These are phyloP conservation scores for Russula sp. DNA, from an alignment of 768 basidiomycete genomes.

Conservation along the genomic window DNA sequence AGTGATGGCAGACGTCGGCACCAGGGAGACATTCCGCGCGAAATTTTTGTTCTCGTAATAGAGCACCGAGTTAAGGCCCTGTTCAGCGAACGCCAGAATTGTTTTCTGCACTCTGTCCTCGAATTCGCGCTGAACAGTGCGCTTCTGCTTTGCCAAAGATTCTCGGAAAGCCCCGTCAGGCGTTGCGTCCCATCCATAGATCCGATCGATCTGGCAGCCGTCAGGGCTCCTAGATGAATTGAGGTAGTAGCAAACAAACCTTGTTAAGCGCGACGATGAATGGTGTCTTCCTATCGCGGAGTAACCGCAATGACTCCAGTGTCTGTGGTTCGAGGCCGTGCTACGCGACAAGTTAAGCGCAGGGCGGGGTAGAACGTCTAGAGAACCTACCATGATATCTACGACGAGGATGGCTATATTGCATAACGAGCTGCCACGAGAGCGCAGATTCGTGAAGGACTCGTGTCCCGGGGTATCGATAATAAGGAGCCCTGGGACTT, in stretches of 20 bases:
- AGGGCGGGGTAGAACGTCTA: conserved; percentile 10
- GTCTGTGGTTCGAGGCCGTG: conserved; percentile 99
- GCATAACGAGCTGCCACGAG: conserved; percentile 93
- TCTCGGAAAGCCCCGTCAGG: conserved; percentile 92
- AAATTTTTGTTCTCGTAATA: conserved; percentile 99
- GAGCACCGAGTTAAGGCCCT: conserved; percentile 89
- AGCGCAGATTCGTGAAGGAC: conserved; percentile 95
- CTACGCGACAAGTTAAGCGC: conserved; percentile 40
- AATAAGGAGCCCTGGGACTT: conserved; percentile 91
- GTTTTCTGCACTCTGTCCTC: conserved; percentile 83
- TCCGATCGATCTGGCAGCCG: conserved; percentile 80
- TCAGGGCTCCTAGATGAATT: conserved; percentile 6
- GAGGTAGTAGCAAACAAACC: conserved; percentile 36
- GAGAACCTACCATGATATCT: conserved; percentile 79
- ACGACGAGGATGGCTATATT: conserved; percentile 99
- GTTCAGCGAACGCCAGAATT: conserved; percentile 93
- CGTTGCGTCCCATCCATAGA: conserved; percentile 91
- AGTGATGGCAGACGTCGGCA: conserved; percentile 96
- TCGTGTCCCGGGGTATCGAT: conserved; percentile 99
- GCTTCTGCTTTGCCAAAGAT: conserved; percentile 78
- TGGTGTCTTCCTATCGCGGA: conserved; percentile 91
- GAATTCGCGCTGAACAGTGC: conserved; percentile 83
- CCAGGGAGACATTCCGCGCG: conserved; percentile 89
- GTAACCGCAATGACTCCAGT: conserved; percentile 87
- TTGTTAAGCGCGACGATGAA: conserved; percentile 99